phyloP scores from a whole-genome alignment of 768 basidiomycete species.

The Panaeolus papilionaceus region DNA sequence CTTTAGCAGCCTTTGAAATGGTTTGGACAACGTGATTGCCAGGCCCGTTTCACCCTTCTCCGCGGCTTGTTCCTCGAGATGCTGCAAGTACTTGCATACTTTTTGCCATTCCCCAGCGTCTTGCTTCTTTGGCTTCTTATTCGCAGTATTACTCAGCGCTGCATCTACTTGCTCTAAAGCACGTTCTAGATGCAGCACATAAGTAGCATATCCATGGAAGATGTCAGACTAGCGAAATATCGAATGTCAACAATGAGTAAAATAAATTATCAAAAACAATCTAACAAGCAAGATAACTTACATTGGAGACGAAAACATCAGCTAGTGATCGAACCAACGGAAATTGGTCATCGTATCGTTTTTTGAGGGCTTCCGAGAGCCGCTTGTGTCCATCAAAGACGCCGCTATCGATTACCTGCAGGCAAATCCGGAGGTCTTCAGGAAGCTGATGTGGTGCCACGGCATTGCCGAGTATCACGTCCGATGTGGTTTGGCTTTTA shows the following conservation, averaged over 20 bases:
- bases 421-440: slow-evolving; percentile 83
- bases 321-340: slow-evolving; percentile 92
- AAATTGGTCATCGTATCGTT: slow-evolving; percentile 95
- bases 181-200: slow-evolving; percentile 92
- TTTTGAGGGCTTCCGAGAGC: slow-evolving; percentile 83
- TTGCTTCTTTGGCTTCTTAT: slow-evolving; percentile 84
- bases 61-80: slow-evolving; percentile 78
- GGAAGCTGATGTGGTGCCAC: slow-evolving; percentile 84
- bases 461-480: slow-evolving; percentile 54
- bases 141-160: slow-evolving; percentile 66
- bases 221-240: slow-evolving; percentile 75
- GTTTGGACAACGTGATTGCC: slow-evolving; percentile 94
- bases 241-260: slow-evolving; percentile 4
- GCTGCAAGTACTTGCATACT: slow-evolving; percentile 74
- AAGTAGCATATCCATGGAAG: slow-evolving; percentile 91
- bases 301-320: slow-evolving; percentile 95
- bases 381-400: slow-evolving; percentile 90
- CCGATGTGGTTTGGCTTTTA: slow-evolving; percentile 62
- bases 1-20: slow-evolving; percentile 95
- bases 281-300: slow-evolving; percentile 45
- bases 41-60: slow-evolving; percentile 94
- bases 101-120: slow-evolving; percentile 81
- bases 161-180: slow-evolving; percentile 89
- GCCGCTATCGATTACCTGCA: slow-evolving; percentile 86
- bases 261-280: slow-evolving; percentile 20